phyloP scores from a whole-genome alignment of 768 basidiomycete genomes.

The Tremella yokohamensis region DNA sequence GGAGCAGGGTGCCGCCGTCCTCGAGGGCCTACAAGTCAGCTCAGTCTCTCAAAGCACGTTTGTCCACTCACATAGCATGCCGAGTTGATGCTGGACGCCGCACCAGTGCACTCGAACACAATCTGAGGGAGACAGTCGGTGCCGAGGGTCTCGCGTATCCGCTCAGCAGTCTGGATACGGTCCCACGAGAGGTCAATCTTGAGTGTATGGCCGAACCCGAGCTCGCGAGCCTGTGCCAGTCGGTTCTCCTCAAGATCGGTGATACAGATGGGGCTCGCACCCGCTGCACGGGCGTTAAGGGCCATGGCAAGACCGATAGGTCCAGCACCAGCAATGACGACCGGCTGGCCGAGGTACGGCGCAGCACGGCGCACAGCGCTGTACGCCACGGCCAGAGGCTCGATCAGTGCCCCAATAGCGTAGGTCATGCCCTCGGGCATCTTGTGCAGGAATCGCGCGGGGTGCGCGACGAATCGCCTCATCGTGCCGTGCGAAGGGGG shows the following conservation, averaged over 20 bases:
- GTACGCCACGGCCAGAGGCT: slow-evolving; percentile 35
- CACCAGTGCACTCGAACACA: slow-evolving; percentile 36
- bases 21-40: slow-evolving; percentile 24
- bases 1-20: slow-evolving; percentile 31
- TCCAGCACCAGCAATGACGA: slow-evolving; percentile 33
- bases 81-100: slow-evolving; percentile 25
- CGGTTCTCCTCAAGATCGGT: slow-evolving; percentile 33
- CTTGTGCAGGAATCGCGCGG: slow-evolving; percentile 34
- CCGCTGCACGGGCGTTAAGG: slow-evolving; percentile 30
- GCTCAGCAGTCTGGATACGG: slow-evolving; percentile 20
- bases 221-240: slow-evolving; percentile 17
- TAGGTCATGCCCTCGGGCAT: slow-evolving; percentile 37
- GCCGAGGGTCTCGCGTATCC: slow-evolving; percentile 27
- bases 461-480: slow-evolving; percentile 34
- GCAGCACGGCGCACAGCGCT: slow-evolving; percentile 26
- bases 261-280: slow-evolving; percentile 29
- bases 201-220: slow-evolving; percentile 29
- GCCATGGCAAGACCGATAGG: slow-evolving; percentile 35
- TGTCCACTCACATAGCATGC: slow-evolving; percentile 28
- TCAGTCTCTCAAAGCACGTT: not conserved
- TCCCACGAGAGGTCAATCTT: slow-evolving; percentile 30
- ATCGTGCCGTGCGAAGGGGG: slow-evolving; percentile 36
- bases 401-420: slow-evolving; percentile 30
- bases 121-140: slow-evolving; percentile 25
- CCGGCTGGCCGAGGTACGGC: slow-evolving; percentile 33